phyloP scores from a whole-genome alignment of 2,329 filamentous ascomycete genomes.

The Pseudofabraea citricarpa region DNA sequence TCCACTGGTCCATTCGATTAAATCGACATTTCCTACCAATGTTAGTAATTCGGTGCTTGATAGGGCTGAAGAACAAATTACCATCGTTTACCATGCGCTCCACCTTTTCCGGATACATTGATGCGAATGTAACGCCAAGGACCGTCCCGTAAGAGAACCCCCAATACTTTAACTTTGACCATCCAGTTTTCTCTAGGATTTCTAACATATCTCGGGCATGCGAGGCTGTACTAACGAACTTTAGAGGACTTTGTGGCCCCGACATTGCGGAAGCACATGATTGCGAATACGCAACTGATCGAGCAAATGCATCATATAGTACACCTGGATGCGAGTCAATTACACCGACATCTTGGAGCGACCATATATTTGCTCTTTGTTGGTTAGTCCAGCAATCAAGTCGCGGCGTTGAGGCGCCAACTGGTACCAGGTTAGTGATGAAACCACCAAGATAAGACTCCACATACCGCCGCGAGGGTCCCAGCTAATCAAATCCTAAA shows the following conservation, averaged over 20 bases:
- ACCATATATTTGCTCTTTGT: conserved; percentile 40
- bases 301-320: conserved; percentile 41
- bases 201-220: conserved; percentile 30
- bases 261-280: conserved; percentile 27
- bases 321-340: conserved; percentile 42
- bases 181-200: conserved; percentile 23
- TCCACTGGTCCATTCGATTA: conserved; percentile 19
- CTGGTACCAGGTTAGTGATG: too few relatives aligned
- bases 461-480: conserved; percentile 42
- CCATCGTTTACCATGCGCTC: conserved; percentile 33
- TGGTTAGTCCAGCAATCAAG: conserved; percentile 43
- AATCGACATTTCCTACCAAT: conserved; percentile 18
- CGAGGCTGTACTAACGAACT: conserved; percentile 21
- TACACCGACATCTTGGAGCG: conserved; percentile 37
- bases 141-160: conserved; percentile 46
- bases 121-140: conserved; percentile 39
- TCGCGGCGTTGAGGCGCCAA: conserved; percentile 42
- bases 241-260: conserved; percentile 1
- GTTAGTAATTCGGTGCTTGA: not conserved
- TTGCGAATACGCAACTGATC: conserved; percentile 38
- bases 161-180: conserved; percentile 39
- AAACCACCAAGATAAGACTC: not conserved
- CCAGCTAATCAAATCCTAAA: conserved; percentile 44
- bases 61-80: not conserved
- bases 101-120: conserved; percentile 35